phyloP scores from a whole-genome alignment of 768 basidiomycete genomes.

The Lentinula boryana region DNA sequence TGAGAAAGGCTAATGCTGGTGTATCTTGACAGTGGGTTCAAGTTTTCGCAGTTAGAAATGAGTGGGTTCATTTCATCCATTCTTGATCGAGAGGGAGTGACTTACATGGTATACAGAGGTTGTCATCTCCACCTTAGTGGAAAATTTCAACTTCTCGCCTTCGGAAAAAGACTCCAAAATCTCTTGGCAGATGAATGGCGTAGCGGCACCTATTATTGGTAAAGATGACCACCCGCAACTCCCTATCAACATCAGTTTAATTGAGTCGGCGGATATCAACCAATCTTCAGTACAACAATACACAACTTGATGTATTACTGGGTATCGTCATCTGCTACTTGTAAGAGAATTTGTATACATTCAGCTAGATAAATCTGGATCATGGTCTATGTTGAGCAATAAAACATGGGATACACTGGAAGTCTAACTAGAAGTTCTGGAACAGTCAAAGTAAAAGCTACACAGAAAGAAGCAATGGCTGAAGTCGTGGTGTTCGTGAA shows the following conservation, averaged over 20 bases:
- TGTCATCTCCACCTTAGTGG: constrained; percentile 1
- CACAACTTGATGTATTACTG: too few species aligned
- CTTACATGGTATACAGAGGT: neutral
- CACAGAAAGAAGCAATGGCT: neutral
- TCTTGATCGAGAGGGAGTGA: neutral
- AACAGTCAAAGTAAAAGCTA: too few species aligned
- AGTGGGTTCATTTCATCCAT: neutral
- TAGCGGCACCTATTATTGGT: constrained; percentile 1
- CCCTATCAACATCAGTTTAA: neutral
- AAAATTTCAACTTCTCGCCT: neutral
- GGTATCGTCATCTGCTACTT: too few species aligned
- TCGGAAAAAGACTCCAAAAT: neutral
- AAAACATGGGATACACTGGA: too few species aligned
- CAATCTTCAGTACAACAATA: neutral
- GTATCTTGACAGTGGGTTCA: neutral
- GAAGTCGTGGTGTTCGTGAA: neutral
- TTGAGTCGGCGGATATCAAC: neutral
- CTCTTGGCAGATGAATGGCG: neutral
- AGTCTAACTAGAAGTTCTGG: too few species aligned
- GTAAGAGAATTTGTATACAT: too few species aligned
- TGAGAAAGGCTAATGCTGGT: neutral
- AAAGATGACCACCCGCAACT: neutral
- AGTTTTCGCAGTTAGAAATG: constrained; percentile 4
- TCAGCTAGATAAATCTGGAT: too few species aligned
- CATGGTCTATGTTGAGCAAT: too few species aligned